Conservation (phyloP, 2,329 filamentous ascomycete genomes). For the Talaromyces sp. region DNA sequence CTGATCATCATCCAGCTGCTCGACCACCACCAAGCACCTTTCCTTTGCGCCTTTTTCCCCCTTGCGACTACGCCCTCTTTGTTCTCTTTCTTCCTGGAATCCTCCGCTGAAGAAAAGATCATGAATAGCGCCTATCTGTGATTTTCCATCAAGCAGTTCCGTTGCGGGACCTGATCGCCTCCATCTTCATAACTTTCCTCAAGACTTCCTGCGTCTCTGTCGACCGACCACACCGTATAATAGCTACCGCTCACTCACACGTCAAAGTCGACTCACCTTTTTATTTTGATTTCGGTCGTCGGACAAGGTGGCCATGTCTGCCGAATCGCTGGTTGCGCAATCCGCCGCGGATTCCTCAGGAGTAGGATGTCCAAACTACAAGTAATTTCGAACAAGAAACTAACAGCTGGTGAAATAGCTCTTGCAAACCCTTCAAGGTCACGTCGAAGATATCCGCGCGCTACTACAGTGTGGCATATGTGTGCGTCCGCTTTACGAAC, state of each 20-base stretch:
- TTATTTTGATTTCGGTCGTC: background rate
- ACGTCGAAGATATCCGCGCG: slow-evolving; percentile 58
- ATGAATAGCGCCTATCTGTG: background rate
- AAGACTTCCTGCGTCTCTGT: background rate
- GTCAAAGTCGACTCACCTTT: background rate
- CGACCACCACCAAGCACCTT: background rate
- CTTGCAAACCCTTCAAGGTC: slow-evolving; percentile 42
- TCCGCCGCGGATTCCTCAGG: slow-evolving; percentile 20
- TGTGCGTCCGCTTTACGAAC: slow-evolving; percentile 64
- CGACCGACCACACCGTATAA: background rate
- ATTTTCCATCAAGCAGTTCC: background rate
- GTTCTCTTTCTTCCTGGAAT: background rate
- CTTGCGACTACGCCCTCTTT: background rate
- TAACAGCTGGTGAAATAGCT: slow-evolving; percentile 23
- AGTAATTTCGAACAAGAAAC: background rate
- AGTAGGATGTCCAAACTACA: slow-evolving; percentile 19
- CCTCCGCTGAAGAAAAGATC: background rate
- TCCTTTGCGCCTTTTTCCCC: background rate
- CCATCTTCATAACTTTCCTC: background rate
- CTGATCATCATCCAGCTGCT: background rate
- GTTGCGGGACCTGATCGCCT: background rate
- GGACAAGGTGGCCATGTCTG: slow-evolving; percentile 8
- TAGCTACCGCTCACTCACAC: background rate
- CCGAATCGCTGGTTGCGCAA: background rate
- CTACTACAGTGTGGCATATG: slow-evolving; percentile 66